A percentile compares a stretch with the other conserved stretches of the same genome.
phyloP scores from a whole-genome alignment of 176 grass and related monocot genomes.

The Triticum turgidum region DNA sequence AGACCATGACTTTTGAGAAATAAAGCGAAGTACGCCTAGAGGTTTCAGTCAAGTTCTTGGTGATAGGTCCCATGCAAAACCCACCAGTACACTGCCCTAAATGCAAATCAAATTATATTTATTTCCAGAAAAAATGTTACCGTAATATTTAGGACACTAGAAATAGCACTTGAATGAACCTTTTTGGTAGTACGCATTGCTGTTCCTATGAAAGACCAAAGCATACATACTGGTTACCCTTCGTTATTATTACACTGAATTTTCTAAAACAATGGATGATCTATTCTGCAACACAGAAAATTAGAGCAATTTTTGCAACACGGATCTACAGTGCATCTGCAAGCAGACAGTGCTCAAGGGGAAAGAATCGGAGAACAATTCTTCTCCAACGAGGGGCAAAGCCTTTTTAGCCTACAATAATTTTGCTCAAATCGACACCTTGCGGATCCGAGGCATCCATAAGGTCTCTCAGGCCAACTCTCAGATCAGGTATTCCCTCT shows the following conservation, averaged over 20 bases:
- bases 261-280: not conserved
- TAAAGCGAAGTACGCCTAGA: not conserved
- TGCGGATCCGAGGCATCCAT: slow-evolving; percentile 58
- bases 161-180: not conserved
- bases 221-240: not conserved
- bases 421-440: slow-evolving; percentile 55
- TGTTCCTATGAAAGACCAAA: not conserved
- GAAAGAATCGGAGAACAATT: not conserved
- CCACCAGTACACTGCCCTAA: not conserved
- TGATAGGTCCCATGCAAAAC: not conserved
- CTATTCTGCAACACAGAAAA: not conserved
- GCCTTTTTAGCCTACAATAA: slow-evolving; percentile 30
- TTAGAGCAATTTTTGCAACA: not conserved
- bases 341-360: not conserved
- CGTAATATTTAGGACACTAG: not conserved
- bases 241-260: not conserved
- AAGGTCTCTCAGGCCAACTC: slow-evolving; percentile 62
- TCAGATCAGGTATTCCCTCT: slow-evolving; percentile 71
- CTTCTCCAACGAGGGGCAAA: not conserved
- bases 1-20: not conserved
- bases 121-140: not conserved
- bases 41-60: not conserved
- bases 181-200: not conserved
- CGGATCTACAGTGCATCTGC: not conserved
- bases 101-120: not conserved